Base-by-base conservation (phyloP, 2,329 filamentous ascomycete genomes). In the Penicillium sumatraense region DNA sequence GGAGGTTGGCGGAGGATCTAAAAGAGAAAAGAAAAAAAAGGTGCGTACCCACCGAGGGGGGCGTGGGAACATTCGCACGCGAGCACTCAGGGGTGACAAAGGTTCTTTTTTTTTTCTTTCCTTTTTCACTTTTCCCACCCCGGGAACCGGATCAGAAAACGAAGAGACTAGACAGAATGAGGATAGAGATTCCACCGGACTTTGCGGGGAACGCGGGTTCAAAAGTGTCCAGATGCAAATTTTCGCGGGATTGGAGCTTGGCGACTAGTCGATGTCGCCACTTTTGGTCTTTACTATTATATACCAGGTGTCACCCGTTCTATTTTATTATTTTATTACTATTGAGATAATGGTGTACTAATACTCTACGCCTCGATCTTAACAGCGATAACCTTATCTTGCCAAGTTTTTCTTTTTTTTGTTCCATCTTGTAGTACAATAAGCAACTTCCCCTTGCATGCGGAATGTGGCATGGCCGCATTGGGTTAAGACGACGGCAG, bases 191-290 rank as follows among this genome's bases (percentile, higher is more conserved):
- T 16, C 36, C 36, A 40, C 36, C 11, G n/a, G 44, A 53, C 36
- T 59, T 59, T 55, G 56, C 49, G 61, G 62, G 61, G 58, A 51
- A 57, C 35, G 38, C 40, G 56, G 57, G 51, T 58, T 48, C 38
- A 44, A 51, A 20, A 23, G 18, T 24, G 45, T 52, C 53, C 31
- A 52, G 45, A 45, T 27, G 41, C 47, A 61, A 65, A 60, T 57
- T 65, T 65, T 63, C 51, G 59, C 53, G 52, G 59, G 56, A 56
- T 49, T 16, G 46, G 55, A 52, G 55, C 62, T 64, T 64, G 62
- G 62, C 60, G 53, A 58, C 4, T 18, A 16, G 20, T 3, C 35
- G n/a, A 49, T 53, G 51, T 36, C 31, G 31, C 53, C 47, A 42
- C 42, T 20, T 18, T 45, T 36, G 21, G n/a, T n/a, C n/a, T n/a